A percentile compares a stretch with the other conserved stretches of the same genome.
Conservation (phyloP, 1,139 yeast species). For the Saccharomyces hybrid region DNA sequence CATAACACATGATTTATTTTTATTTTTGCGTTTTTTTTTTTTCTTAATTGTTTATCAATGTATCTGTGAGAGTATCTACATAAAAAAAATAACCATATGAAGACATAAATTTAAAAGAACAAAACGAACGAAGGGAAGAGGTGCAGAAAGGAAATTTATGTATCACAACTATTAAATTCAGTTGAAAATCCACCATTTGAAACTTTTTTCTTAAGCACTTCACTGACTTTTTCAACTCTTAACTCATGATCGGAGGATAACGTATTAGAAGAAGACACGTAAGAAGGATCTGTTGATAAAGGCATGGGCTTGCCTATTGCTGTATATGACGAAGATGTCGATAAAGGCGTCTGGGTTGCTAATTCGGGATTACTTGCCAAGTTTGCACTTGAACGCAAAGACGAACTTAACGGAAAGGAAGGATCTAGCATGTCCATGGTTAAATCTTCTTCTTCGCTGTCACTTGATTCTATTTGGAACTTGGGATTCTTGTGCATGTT, state of each 20-base stretch:
- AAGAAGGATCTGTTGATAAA: not conserved
- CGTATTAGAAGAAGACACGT: not conserved
- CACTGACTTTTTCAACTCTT: slow-evolving; percentile 21
- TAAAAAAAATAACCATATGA: not conserved
- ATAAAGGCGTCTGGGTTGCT: not conserved
- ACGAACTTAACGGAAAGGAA: not conserved
- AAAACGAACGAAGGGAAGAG: not conserved
- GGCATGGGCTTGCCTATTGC: not conserved
- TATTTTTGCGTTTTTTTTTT: not conserved
- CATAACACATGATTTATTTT: not conserved
- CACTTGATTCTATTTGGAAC: not conserved
- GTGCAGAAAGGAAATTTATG: not conserved
- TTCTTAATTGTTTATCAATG: not conserved
- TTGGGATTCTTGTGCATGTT: not conserved
- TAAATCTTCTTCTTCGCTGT: slow-evolving; percentile 7
- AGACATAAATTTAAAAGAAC: not conserved
- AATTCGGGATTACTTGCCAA: not conserved
- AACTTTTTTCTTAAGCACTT: slow-evolving; percentile 19
- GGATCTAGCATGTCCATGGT: slow-evolving; percentile 1
- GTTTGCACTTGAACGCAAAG: not conserved
- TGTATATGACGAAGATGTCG: not conserved
- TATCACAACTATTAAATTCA: not conserved
- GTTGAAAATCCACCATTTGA: slow-evolving; percentile 1
- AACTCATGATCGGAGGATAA: slow-evolving; percentile 3
- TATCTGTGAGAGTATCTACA: not conserved